These are phyloP conservation scores for Asterella californica DNA, from an alignment of 225 moss, liverwort and hornwort species.

Conservation along the genomic window DNA sequence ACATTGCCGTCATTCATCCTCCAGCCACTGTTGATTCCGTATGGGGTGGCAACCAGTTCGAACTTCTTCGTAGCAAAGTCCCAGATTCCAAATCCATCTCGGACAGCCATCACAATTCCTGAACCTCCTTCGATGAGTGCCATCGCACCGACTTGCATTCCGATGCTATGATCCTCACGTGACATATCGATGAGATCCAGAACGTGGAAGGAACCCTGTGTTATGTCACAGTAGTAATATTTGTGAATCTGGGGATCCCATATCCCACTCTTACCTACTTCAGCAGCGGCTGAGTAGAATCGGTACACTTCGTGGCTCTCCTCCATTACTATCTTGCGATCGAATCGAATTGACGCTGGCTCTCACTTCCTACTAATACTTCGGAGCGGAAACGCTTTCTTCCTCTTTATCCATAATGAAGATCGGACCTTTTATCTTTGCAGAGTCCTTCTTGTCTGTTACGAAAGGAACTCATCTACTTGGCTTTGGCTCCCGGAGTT, in stretches of 20 bases:
- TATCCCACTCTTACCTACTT: conserved; percentile 58
- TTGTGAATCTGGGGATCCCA: conserved; percentile 56
- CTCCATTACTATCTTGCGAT: not conserved
- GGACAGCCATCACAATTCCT: conserved; percentile 56
- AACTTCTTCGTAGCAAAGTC: conserved; percentile 57
- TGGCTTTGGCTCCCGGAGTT: not conserved
- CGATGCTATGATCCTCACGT: conserved; percentile 38
- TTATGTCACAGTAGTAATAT: conserved; percentile 57
- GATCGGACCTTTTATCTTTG: not conserved
- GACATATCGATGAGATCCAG: conserved; percentile 11
- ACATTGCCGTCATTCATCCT: conserved; percentile 71
- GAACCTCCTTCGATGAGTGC: conserved; percentile 46
- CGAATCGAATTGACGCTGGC: not conserved
- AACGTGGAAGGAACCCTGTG: conserved; percentile 9
- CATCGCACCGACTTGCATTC: conserved; percentile 61
- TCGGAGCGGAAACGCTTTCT: not conserved
- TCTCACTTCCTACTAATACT: not conserved
- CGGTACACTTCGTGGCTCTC: conserved; percentile 13
- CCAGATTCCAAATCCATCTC: conserved; percentile 70
- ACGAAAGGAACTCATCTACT: not conserved
- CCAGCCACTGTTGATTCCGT: conserved; percentile 57
- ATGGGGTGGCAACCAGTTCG: conserved; percentile 55
- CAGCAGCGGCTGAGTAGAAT: conserved; percentile 47
- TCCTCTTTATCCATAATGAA: not conserved
- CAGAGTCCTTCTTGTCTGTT: not conserved